Percentiles rank a stretch among this genome's conserved stretches.
These are phyloP conservation scores for Chlamydomonas reinhardtii DNA, from an alignment of 163 green algal species.

Conservation along the genomic window DNA sequence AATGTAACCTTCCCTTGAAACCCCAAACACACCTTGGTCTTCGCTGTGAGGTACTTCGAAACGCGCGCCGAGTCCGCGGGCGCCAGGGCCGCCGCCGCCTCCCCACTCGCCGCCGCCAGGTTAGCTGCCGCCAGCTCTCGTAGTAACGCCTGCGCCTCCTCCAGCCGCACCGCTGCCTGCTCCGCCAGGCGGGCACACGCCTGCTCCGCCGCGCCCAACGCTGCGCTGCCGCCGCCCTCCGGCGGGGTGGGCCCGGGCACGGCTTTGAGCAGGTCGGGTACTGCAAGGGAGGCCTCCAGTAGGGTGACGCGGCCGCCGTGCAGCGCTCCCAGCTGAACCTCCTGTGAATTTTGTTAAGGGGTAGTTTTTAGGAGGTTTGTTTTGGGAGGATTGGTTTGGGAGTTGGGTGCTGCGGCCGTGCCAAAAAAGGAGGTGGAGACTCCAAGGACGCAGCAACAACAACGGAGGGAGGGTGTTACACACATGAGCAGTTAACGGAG, in stretches of 20 bases:
- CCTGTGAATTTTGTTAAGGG: not conserved
- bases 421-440: too few species aligned
- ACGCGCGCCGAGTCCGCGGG: not conserved
- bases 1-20: too few species aligned
- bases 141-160: not conserved
- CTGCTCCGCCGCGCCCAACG: not conserved
- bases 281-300: constrained; percentile 16
- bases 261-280: constrained; percentile 18
- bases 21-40: not conserved
- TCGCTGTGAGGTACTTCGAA: not conserved
- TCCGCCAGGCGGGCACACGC: not conserved
- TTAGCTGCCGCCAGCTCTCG: constrained; percentile 1
- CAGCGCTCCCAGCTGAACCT: constrained; percentile 41
- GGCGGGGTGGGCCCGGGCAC: not conserved
- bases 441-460: too few species aligned
- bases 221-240: not conserved
- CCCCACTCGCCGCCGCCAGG: too few species aligned
- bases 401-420: too few species aligned
- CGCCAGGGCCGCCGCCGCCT: too few species aligned
- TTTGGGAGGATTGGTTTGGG: too few species aligned
- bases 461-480: too few species aligned
- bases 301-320: constrained; percentile 21
- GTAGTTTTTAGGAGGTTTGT: too few species aligned
- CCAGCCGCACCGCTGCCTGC: constrained; percentile 16
- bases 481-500: too few species aligned